These are phyloP conservation scores for Penicillium sp. DNA, from an alignment of 2,329 filamentous ascomycete genomes.

Conservation along the genomic window DNA sequence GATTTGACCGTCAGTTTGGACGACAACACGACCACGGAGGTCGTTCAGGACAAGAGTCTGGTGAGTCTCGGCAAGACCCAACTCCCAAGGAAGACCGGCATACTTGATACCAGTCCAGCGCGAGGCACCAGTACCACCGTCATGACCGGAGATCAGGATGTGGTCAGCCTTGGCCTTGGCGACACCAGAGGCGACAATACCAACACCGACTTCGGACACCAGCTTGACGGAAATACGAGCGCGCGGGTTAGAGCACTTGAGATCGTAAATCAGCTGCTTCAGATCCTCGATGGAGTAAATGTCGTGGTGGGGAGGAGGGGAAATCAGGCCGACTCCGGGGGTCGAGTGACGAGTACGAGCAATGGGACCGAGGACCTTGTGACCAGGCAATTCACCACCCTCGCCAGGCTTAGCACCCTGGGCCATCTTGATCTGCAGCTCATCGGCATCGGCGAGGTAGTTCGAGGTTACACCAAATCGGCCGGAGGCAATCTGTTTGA, in stretches of 20 bases:
- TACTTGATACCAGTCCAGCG: constrained; percentile 98
- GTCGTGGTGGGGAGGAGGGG: constrained; percentile 93
- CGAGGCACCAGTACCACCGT: constrained; percentile 94
- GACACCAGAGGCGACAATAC: constrained; percentile 95
- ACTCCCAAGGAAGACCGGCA: constrained; percentile 92
- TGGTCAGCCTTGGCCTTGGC: constrained; percentile 97
- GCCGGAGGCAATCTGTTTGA: constrained; percentile 95
- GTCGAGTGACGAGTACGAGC: constrained; percentile 94
- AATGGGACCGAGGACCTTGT: constrained; percentile 94
- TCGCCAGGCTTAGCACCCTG: constrained; percentile 97
- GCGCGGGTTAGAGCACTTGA: constrained; percentile 93
- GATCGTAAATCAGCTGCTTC: constrained; percentile 95
- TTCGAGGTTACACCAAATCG: constrained; percentile 95
- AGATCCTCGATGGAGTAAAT: constrained; percentile 98
- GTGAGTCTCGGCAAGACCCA: constrained; percentile 95
- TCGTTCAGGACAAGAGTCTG: constrained; percentile 96
- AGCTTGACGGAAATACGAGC: constrained; percentile 95
- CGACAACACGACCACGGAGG: constrained; percentile 89
- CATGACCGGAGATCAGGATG: constrained; percentile 94
- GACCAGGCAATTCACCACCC: constrained; percentile 92
- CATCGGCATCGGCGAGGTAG: constrained; percentile 92
- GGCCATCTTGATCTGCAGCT: constrained; percentile 99
- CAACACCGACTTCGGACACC: constrained; percentile 94
- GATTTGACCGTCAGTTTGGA: constrained; percentile 94
- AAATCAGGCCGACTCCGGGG: constrained; percentile 93